Evolutionary conservation across 2,329 filamentous ascomycete species (phyloP), one percentile per base, ranked within the genome.

Genomic region (Anthostomella pinea): DNA sequence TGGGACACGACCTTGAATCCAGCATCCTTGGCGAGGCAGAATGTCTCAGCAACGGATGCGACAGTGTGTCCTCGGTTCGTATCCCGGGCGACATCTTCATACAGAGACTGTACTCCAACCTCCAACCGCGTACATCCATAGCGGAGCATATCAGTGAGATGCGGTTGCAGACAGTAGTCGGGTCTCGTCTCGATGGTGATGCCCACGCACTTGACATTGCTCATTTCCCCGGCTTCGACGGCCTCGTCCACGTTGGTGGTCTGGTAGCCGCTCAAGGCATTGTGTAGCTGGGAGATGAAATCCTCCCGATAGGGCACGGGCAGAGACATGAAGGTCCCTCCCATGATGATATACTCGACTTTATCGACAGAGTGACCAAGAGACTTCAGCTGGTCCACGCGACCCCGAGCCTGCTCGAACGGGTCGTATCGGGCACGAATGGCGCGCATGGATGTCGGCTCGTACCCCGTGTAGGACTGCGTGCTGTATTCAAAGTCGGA

Each of bases 311-410:
- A 98, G 16, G 84, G 81, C 54, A 89, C 82, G 7, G 91, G 77
- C 17, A 98, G 68, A 3, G 91, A 97, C 94, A 98, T 98, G 66
- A 98, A 98, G 0, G 93, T 98, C 49, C 93, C 93, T 42, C 93
- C 93, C 93, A 98, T 98, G 60, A 98, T 95, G 59, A 98, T 98
- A 64, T 97, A 98, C 69, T 98, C 93, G 16, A 98, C 93, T 64
- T 98, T 98, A 68, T 98, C 93, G 30, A 98, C 93, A 29, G 88
- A 95, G 64, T 98, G 93, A 1, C 93, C 93, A 0, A 98, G 75
- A 2, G 87, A 86, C 64, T 95, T 94, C 58, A 98, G 88, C 67
- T 98, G 93, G 54, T 98, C 94, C 5, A 98, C 91, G 51, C 93
- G 81, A 26, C 93, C 93, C 60, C 93, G 78, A 11, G 93, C 93